Evolutionary conservation across 2,329 filamentous ascomycete species (phyloP), one percentile per base, ranked within the genome.

Genomic region (Ceratocystis variospora): DNA sequence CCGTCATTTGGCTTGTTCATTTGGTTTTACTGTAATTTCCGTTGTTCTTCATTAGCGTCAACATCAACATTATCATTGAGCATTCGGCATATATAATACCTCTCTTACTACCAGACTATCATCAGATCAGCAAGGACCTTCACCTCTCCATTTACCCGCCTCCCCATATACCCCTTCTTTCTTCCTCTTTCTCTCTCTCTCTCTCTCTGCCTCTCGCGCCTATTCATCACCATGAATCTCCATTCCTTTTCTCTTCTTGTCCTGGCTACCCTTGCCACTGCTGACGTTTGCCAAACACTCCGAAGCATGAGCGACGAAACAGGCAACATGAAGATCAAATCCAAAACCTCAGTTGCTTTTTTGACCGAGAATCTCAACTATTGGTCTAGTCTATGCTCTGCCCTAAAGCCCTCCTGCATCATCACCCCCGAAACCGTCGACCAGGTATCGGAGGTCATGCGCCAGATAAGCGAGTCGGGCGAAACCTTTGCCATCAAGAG

Each of bases 401-500:
- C 69, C 3, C 53, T 73, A 33, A 67, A 55, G 3, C 71, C 71
- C 1, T 61, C 62, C 10, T 71, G 72, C 68, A 71, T 74, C 69
- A 71, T 73, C 2, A 62, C 72, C 17, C 73, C 72, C 6, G 63
- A 69, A 33, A 69, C 66, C 17, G 68, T 71, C 4, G 28, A 68
- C 22, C 71, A 73, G 45, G 72, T 68, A 6, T 44, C 63, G 10
- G 46, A 65, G 41, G 67, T 69, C 15, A 67, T 71, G 61, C 69
- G 68, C 33, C 65, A 64, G 6, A 64, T 71, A 7, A 59, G 67
- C 3, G 37, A 19, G 1, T 44, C 62, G 28, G 44, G 67, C 17
- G 70, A 68, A 63, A 71, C 69, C 0, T 84, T 84, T 71, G 77
- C 74, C 8, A 70, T 74, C 37, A 74, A 73, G 67, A 71, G 71